A percentile compares a stretch with the other conserved stretches of the same genome.
These are phyloP conservation scores for Arachis monticola DNA, from an alignment of 331 rosid species.

Conservation along the genomic window DNA sequence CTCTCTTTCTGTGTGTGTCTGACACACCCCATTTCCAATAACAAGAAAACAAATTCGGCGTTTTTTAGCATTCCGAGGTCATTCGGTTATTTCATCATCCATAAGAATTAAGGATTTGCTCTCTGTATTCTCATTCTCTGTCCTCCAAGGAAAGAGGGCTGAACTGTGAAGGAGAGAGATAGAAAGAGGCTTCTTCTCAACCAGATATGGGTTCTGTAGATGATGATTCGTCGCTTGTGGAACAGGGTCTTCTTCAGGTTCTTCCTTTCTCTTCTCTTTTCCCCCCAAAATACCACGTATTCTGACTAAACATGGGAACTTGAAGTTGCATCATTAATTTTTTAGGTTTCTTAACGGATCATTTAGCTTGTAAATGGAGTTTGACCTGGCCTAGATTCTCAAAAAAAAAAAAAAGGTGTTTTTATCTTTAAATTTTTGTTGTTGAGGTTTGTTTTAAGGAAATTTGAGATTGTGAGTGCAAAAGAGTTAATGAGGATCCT, in stretches of 20 bases:
- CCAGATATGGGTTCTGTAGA: slow-evolving; percentile 67
- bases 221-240: slow-evolving; percentile 55
- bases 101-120: neutral
- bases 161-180: neutral
- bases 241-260: slow-evolving; percentile 77
- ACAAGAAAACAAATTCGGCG: slow-evolving; percentile 3
- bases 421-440: neutral
- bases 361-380: neutral
- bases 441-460: neutral
- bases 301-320: neutral
- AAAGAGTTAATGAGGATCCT: neutral
- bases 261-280: slow-evolving; percentile 8
- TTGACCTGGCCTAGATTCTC: slow-evolving; percentile 3
- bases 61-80: slow-evolving; percentile 38
- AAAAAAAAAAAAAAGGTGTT: neutral
- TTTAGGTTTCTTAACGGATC: neutral
- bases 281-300: neutral
- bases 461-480: neutral
- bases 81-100: neutral
- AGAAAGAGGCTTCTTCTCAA: neutral
- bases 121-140: neutral
- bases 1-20: neutral
- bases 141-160: slow-evolving; percentile 1
- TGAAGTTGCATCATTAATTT: neutral
- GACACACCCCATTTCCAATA: neutral